These are phyloP conservation scores for Silene latifolia DNA, from an alignment of 148 eudicot genomes.

Conservation along the genomic window DNA sequence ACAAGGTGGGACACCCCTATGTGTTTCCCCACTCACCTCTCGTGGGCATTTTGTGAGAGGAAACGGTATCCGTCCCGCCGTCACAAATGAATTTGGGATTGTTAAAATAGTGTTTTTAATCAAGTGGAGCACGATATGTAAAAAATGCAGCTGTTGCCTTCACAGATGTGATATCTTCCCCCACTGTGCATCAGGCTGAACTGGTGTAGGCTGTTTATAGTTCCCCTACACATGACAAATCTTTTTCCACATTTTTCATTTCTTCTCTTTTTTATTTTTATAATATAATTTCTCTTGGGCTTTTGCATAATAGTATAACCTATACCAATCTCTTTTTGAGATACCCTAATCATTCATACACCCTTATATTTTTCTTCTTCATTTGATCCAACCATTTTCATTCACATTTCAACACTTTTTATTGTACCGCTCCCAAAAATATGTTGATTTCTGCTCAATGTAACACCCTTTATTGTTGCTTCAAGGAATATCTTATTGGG, in stretches of 20 bases:
- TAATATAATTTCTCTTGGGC: no score
- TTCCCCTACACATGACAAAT: neutral
- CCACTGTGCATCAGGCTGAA: slow-evolving; percentile 17
- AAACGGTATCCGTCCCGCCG: no score
- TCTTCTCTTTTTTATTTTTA: neutral
- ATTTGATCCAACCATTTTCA: neutral
- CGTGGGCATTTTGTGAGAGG: no score
- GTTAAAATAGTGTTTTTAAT: no score
- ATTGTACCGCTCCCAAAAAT: neutral
- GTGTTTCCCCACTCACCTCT: no score
- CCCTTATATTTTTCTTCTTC: neutral
- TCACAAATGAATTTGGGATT: no score
- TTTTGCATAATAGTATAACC: no score
- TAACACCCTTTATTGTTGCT: neutral
- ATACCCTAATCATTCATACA: neutral
- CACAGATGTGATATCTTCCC: slow-evolving; percentile 11
- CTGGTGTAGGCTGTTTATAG: slow-evolving; percentile 33
- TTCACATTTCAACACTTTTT: neutral
- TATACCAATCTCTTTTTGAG: no score
- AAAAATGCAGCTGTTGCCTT: slow-evolving; percentile 29
- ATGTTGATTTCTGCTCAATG: slow-evolving; percentile 8
- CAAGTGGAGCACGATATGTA: no score
- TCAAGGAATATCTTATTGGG: slow-evolving; percentile 30
- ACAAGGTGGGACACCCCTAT: no score
- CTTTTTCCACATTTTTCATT: neutral